Evolutionary conservation across 176 grass and related monocot genomes (phyloP), one percentile per base, ranked within the genome.

Genomic region (Eleusine coracana): DNA sequence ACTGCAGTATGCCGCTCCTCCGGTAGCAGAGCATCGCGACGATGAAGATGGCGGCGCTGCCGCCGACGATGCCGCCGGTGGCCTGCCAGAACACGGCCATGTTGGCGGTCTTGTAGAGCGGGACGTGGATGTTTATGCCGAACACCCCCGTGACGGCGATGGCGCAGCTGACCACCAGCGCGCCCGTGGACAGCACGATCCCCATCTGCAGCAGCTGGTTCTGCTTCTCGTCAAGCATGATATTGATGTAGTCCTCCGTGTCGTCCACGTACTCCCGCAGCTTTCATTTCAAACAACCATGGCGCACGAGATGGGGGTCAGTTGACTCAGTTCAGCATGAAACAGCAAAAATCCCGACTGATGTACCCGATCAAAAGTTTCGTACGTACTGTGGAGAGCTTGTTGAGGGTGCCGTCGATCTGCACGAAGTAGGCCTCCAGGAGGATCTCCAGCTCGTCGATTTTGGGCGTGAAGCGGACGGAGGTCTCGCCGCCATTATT

Each of bases 191-290:
- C 27, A 95, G 87, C 87, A 95, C 46, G 56, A 92, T 78, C 75
- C 93, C 93, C 90, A 92, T 95, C 84, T 90, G 87, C n/a, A 95
- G 75, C 82, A 94, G 79, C 79, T 94, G 87, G 84, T 94, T 94
- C 74, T 94, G 92, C 68, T 92, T 94, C 51, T 94, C 92, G 39
- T 94, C 92, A 50, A 92, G 81, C 92, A 94, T 94, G 40, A 94
- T 94, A 84, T 94, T 94, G 68, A 95, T 92, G 55, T 92, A 92
- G 59, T 95, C 90, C 70, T 92, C 93, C 3, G 93, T 95, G 72
- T 92, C 90, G 25, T 92, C 90, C 44, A 95, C 90, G 37, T 95
- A 95, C 79, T 95, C 93, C 71, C 88, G 85, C 83, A 95, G 71
- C 93, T 52, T 52, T 9, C 42, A 10, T 8, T 34, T 45, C 10